Percentiles rank a stretch among this genome's conserved stretches.
Evolutionary conservation across 2,329 filamentous ascomycete genomes (phyloP).

Genomic region (Ceratocystis diversiconidia): DNA sequence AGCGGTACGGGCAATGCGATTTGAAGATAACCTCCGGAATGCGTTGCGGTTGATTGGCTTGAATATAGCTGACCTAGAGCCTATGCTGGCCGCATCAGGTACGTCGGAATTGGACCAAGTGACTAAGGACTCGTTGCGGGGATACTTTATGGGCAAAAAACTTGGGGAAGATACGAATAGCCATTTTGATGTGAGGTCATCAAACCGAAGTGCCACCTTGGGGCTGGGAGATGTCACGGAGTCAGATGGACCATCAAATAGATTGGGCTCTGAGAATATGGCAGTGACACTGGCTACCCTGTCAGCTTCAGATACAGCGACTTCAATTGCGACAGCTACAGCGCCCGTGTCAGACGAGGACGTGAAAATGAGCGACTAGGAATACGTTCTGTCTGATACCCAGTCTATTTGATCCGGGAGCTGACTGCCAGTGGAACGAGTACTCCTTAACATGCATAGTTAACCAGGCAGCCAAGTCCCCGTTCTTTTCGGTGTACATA

Average conservation of each 20-base stretch:
- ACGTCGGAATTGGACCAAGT: neutral
- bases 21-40: slow-evolving; percentile 5
- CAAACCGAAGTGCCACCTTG: neutral
- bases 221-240: neutral
- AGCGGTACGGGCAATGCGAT: neutral
- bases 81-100: neutral
- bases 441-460: too few relatives aligned
- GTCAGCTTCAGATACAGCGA: neutral
- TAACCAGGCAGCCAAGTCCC: too few relatives aligned
- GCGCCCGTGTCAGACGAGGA: neutral
- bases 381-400: neutral
- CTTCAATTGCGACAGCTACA: neutral
- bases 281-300: neutral
- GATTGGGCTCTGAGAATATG: neutral
- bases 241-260: neutral
- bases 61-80: neutral
- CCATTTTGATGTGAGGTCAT: neutral
- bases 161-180: neutral
- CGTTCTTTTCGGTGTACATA: too few relatives aligned
- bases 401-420: too few relatives aligned
- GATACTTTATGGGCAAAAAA: neutral
- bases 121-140: neutral
- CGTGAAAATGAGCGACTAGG: slow-evolving; percentile 6
- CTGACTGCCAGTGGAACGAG: too few relatives aligned
- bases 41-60: slow-evolving; percentile 7